Percentiles rank a stretch among this genome's conserved stretches.
Conservation (phyloP, 1,284 basidiomycete species). For the Lentinula novae-zelandiae region DNA sequence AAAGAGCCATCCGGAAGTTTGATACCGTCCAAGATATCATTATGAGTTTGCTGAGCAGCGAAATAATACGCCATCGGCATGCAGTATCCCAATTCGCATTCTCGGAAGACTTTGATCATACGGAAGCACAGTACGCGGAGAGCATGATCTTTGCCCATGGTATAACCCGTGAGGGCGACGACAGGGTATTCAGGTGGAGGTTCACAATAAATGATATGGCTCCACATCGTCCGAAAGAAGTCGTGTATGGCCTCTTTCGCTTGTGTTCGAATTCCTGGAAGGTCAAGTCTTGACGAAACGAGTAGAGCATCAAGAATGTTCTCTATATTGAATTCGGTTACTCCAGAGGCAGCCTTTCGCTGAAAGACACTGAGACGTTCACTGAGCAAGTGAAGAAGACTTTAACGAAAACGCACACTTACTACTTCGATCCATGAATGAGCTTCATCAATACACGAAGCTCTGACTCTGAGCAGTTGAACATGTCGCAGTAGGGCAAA, state of each 20-base stretch:
- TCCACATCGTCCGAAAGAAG: not conserved
- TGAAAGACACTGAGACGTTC: not conserved
- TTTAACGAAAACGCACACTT: slow-evolving; percentile 1
- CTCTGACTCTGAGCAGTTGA: slow-evolving; percentile 14
- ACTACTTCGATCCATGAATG: slow-evolving; percentile 19
- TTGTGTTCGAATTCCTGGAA: not conserved
- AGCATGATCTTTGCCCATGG: slow-evolving; percentile 13
- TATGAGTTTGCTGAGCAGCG: slow-evolving; percentile 19
- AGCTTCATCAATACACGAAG: slow-evolving; percentile 18
- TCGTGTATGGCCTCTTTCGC: not conserved
- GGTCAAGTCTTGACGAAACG: not conserved
- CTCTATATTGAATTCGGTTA: not conserved
- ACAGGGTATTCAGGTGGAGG: not conserved
- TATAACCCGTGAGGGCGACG: slow-evolving; percentile 18
- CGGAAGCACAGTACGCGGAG: slow-evolving; percentile 17
- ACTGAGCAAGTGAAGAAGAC: not conserved
- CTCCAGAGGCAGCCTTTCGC: not conserved
- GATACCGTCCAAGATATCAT: slow-evolving; percentile 20
- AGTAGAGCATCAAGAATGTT: not conserved
- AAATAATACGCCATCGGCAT: slow-evolving; percentile 23
- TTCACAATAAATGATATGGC: not conserved
- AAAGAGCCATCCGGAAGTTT: slow-evolving; percentile 11
- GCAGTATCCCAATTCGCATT: slow-evolving; percentile 16
- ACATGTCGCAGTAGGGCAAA: slow-evolving; percentile 16
- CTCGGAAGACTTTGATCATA: slow-evolving; percentile 17